Evolutionary conservation across 805 yeast species (phyloP), one percentile per base, ranked within the genome.

Genomic region (Barnettozyma populi): DNA sequence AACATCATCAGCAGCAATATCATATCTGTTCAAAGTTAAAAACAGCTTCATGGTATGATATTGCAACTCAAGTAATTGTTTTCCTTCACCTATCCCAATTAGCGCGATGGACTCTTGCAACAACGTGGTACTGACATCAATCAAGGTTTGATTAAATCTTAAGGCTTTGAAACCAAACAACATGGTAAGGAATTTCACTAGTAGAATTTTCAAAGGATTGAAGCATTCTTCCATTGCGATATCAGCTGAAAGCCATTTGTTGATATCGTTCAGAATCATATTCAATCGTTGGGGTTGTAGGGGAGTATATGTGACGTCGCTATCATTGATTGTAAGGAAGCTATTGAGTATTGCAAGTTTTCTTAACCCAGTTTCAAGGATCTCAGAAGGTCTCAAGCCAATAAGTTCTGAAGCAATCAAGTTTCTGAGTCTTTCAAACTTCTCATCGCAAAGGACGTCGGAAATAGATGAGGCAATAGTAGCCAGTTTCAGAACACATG

Each of bases 231-330:
- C 88, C 60, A 78, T 84, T 1, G 84, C 79, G 44, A 74, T 55
- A 19, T 79, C 88, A 14, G 82, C 72, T 21, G 80, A 85, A 20
- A 83, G 54, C 87, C 90, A 84, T 18, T 65, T 65, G 5, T 63
- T 58, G 1, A 89, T 53, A 5, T 76, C 73, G 37, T 70, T 74
- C 18, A 86, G 51, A 8, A 84, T 64, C 87, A 85, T 78, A 38
- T 72, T 75, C 36, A 84, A 67, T 54, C 94, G 74, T 57, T 82
- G 90, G 3, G 76, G 70, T 7, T 87, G 84, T 23, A 86, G 65
- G 2, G 80, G 71, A n/a, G 61, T 64, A 40, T 64, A 66, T 1
- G 47, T 57, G 20, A 52, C 52, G 16, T 64, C 70, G 7, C 18
- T 4, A 18, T 66, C 57, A 4, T 51, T 51, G 19, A 53, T 53